phyloP scores from a whole-genome alignment of 2,329 filamentous ascomycete species.

The Fonsecaea monophora region DNA sequence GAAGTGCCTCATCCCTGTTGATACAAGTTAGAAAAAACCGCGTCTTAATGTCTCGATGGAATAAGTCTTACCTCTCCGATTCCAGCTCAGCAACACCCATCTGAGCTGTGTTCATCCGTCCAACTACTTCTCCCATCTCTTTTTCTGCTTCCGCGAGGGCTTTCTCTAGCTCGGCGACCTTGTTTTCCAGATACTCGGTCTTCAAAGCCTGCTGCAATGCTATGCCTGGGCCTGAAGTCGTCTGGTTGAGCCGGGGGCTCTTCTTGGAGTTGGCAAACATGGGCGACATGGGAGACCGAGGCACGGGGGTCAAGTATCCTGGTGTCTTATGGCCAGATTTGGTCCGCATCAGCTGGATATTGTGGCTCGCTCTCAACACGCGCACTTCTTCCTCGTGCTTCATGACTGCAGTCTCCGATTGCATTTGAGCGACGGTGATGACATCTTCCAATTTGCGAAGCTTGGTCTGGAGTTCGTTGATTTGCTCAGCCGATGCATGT shows the following conservation, averaged over 20 bases:
- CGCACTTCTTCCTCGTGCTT: constrained; percentile 86
- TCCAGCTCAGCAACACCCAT: constrained; percentile 83
- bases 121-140: constrained; percentile 84
- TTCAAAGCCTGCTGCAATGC: constrained; percentile 72
- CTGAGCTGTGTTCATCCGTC: constrained; percentile 81
- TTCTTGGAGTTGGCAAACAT: constrained; percentile 62
- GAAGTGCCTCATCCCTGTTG: constrained; percentile 72
- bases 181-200: constrained; percentile 75
- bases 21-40: constrained; percentile 26
- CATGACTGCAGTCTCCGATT: constrained; percentile 81
- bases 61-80: constrained; percentile 51
- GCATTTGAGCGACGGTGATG: constrained; percentile 79
- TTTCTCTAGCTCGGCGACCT: constrained; percentile 83
- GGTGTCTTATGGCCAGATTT: constrained; percentile 57
- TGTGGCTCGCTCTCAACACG: constrained; percentile 77
- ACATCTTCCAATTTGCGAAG: constrained; percentile 84
- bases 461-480: constrained; percentile 80
- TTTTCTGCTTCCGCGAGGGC: constrained; percentile 75
- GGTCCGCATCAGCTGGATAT: constrained; percentile 76
- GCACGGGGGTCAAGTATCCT: constrained; percentile 52
- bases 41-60: neutral
- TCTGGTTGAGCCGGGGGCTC: constrained; percentile 66
- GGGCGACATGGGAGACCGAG: constrained; percentile 67
- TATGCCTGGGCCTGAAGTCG: constrained; percentile 66
- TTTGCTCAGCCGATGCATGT: constrained; percentile 77